Percentiles rank a stretch among this genome's conserved stretches.
phyloP scores from a whole-genome alignment of 2,329 filamentous ascomycete genomes.

The Sporothrix schenckii region DNA sequence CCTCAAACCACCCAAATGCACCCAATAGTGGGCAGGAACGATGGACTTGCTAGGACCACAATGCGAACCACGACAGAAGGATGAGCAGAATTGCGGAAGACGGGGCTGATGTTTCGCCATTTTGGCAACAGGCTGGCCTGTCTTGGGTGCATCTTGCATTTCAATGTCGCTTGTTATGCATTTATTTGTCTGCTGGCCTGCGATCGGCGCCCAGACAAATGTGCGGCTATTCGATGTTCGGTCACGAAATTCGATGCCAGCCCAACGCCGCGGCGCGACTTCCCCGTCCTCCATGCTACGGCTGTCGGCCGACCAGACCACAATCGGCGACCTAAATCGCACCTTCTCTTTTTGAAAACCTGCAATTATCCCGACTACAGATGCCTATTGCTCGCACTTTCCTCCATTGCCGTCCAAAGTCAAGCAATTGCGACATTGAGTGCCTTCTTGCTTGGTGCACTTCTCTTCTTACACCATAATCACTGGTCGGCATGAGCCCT shows the following conservation, averaged over 20 bases:
- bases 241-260: constrained; percentile 8
- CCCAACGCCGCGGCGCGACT: constrained; percentile 18
- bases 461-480: background rate
- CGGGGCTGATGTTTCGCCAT: constrained; percentile 27
- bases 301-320: constrained; percentile 25
- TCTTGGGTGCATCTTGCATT: background rate
- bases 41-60: background rate
- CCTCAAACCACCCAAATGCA: background rate
- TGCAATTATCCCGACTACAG: too few relatives aligned
- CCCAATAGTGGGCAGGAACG: background rate
- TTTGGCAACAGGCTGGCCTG: background rate
- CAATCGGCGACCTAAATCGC: constrained; percentile 13
- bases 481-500: background rate
- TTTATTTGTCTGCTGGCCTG: background rate
- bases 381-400: background rate
- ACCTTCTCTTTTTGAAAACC: background rate
- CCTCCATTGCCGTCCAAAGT: background rate
- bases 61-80: background rate
- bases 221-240: constrained; percentile 14
- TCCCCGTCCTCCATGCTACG: constrained; percentile 13
- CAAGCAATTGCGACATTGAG: background rate
- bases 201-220: background rate
- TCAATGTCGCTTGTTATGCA: background rate
- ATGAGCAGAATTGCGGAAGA: constrained; percentile 26
- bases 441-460: background rate